A percentile compares a stretch with the other conserved stretches of the same genome.
Conservation (phyloP, 1,139 yeast genomes). For the Zygosaccharomyces sapae region DNA sequence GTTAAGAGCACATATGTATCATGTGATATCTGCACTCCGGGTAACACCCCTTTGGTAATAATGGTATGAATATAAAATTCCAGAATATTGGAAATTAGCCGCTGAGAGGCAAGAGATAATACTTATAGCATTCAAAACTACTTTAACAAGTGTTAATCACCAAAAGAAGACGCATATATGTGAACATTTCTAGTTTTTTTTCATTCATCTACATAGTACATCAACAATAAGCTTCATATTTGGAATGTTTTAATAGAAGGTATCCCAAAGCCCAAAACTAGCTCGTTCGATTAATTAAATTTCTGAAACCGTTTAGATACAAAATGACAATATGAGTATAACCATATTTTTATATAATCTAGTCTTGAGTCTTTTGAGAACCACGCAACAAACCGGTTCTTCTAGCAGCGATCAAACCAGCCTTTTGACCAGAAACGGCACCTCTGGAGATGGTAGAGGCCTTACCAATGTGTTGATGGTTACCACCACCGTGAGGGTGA, state of each 20-base stretch:
- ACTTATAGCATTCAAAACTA: not conserved
- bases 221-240: not conserved
- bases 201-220: not conserved
- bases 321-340: slow-evolving; percentile 19
- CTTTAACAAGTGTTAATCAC: not conserved
- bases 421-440: slow-evolving; percentile 99
- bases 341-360: slow-evolving; percentile 34
- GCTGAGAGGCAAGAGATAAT: not conserved
- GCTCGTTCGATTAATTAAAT: slow-evolving; percentile 19
- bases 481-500: slow-evolving; percentile 99
- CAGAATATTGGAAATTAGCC: not conserved
- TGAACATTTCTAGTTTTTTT: not conserved
- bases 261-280: slow-evolving; percentile 1
- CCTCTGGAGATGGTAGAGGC: slow-evolving; percentile 99
- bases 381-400: slow-evolving; percentile 99
- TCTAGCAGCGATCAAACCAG: slow-evolving; percentile 99
- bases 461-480: slow-evolving; percentile 99
- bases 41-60: not conserved
- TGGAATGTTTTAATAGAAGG: not conserved
- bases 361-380: slow-evolving; percentile 95
- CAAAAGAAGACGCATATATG: not conserved
- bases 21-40: not conserved
- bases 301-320: slow-evolving; percentile 20
- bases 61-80: not conserved
- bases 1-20: not conserved